These are phyloP conservation scores for Danielia reshetovae DNA, from an alignment of 805 yeast genomes.

Conservation along the genomic window DNA sequence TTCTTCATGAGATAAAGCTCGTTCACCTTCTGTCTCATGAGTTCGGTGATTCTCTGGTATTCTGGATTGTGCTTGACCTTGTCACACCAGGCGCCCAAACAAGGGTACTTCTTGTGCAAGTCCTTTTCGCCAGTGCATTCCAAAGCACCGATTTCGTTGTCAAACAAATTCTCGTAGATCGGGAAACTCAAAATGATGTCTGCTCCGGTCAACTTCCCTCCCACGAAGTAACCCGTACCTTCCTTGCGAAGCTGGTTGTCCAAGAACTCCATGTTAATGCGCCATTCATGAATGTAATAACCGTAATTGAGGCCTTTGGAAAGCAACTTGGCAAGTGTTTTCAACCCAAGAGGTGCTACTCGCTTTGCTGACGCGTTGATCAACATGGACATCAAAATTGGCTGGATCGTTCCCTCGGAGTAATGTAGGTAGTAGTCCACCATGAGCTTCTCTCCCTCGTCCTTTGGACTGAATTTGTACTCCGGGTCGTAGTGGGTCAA, in stretches of 20 bases:
- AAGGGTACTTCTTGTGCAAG: slow-evolving; percentile 29
- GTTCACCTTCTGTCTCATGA: slow-evolving; percentile 29
- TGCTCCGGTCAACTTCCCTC: slow-evolving; percentile 35
- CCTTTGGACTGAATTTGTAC: slow-evolving; percentile 33
- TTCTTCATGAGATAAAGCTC: too few relatives aligned
- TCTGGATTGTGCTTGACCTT: slow-evolving; percentile 29
- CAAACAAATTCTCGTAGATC: slow-evolving; percentile 17
- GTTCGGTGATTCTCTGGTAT: slow-evolving; percentile 26
- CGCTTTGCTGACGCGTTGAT: slow-evolving; percentile 39
- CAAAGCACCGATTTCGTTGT: slow-evolving; percentile 32
- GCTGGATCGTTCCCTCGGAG: slow-evolving; percentile 61
- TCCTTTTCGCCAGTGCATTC: slow-evolving; percentile 34
- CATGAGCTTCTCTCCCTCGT: slow-evolving; percentile 36
- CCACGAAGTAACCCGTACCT: slow-evolving; percentile 43
- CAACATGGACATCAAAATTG: slow-evolving; percentile 35
- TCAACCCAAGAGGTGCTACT: slow-evolving; percentile 46
- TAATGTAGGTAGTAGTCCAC: slow-evolving; percentile 53
- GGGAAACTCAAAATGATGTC: slow-evolving; percentile 45
- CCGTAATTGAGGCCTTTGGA: slow-evolving; percentile 44
- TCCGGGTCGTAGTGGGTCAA: slow-evolving; percentile 45
- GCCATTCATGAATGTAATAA: slow-evolving; percentile 48
- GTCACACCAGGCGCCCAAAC: slow-evolving; percentile 36
- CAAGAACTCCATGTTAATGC: slow-evolving; percentile 34
- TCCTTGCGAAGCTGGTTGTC: slow-evolving; percentile 33
- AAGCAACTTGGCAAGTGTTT: slow-evolving; percentile 40